Percentiles rank a stretch among this genome's conserved stretches.
phyloP scores from a whole-genome alignment of 495 filamentous ascomycete species.

The Hypomontagnella monticulosa region DNA sequence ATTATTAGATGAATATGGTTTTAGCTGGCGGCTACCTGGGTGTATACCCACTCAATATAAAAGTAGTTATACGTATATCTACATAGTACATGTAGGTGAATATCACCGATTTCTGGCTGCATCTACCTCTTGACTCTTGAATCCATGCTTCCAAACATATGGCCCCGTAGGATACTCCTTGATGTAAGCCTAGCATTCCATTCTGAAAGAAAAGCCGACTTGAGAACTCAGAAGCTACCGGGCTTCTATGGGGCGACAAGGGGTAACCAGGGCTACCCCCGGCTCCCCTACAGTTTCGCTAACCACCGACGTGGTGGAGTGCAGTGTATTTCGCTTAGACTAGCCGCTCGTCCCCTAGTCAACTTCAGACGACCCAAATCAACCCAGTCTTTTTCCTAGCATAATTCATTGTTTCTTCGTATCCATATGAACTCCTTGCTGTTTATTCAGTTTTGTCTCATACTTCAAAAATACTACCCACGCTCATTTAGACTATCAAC shows the following conservation, averaged over 20 bases:
- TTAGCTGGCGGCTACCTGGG: too few relatives aligned
- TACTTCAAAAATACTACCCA: not conserved
- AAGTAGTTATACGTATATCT: too few relatives aligned
- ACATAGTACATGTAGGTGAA: too few relatives aligned
- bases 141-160: conserved; percentile 31
- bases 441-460: too few relatives aligned
- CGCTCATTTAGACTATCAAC: not conserved
- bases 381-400: not conserved
- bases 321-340: conserved; percentile 12
- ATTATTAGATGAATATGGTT: too few relatives aligned
- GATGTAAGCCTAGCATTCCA: conserved; percentile 16
- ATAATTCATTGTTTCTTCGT: not conserved
- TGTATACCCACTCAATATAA: too few relatives aligned
- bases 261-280: conserved; percentile 15
- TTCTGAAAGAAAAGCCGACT: not conserved
- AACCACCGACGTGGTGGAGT: conserved; percentile 29
- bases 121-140: not conserved
- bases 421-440: too few relatives aligned
- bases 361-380: conserved; percentile 29
- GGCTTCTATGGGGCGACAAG: not conserved
- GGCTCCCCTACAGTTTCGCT: conserved; percentile 34
- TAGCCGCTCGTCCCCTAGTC: conserved; percentile 28
- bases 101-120: not conserved
- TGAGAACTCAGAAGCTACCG: conserved; percentile 13
- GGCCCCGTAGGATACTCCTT: conserved; percentile 21